A percentile compares a stretch with the other conserved stretches of the same genome.
phyloP scores from a whole-genome alignment of 495 filamentous ascomycete species.

The Staphylotrichum tortipilum region DNA sequence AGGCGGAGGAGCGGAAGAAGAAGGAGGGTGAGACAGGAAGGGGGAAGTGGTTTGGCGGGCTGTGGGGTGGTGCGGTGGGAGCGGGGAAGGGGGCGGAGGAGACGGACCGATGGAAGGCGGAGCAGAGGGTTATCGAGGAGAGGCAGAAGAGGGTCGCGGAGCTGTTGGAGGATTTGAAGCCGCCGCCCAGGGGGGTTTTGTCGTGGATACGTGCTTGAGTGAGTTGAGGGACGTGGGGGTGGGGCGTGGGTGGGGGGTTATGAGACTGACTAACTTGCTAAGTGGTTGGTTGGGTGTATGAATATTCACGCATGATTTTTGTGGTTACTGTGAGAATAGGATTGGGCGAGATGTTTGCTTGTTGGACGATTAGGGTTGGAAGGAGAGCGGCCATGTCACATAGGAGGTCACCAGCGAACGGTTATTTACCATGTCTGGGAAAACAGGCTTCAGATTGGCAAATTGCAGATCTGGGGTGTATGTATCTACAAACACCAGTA shows the following conservation, averaged over 20 bases:
- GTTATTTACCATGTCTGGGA: not conserved
- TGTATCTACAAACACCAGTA: no score
- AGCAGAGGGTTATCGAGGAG: conserved; percentile 45
- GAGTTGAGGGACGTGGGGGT: not conserved
- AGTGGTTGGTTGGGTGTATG: no score
- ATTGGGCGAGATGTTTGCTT: no score
- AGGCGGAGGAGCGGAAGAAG: conserved; percentile 26
- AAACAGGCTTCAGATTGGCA: not conserved
- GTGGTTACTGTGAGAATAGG: no score
- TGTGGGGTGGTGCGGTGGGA: conserved; percentile 29
- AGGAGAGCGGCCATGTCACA: not conserved
- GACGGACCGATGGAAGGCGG: conserved; percentile 39
- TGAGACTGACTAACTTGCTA: no score
- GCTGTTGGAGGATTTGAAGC: conserved; percentile 40
- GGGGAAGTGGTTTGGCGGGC: conserved; percentile 35
- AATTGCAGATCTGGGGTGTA: no score
- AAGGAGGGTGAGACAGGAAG: not conserved
- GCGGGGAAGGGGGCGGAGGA: conserved; percentile 12
- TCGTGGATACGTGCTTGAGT: conserved; percentile 30
- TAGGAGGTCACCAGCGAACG: not conserved
- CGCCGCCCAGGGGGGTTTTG: conserved; percentile 25
- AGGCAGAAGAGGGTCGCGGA: conserved; percentile 34
- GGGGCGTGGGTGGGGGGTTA: no score
- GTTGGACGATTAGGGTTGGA: no score
- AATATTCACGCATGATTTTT: no score